phyloP scores from a whole-genome alignment of 345 rosid species.

The Eucalyptus regnans region DNA sequence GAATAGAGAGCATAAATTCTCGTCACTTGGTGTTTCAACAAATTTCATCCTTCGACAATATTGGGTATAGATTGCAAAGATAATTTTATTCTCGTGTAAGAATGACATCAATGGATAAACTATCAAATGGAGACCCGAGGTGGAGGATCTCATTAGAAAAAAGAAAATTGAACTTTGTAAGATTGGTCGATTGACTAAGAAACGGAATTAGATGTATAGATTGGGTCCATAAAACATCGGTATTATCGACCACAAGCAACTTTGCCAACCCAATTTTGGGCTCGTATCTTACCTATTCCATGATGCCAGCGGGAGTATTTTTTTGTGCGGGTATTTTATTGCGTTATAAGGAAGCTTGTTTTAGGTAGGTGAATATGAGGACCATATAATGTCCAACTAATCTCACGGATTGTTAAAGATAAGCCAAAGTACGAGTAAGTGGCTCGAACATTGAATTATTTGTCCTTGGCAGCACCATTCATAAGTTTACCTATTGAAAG shows the following conservation, averaged over 20 bases:
- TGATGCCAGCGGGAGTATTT: not conserved
- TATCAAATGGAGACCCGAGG: not conserved
- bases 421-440: not conserved
- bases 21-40: not conserved
- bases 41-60: not conserved
- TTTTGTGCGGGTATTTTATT: not conserved
- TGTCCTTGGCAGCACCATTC: accelerated
- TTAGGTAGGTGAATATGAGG: not conserved
- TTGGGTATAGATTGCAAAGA: not conserved
- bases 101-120: not conserved
- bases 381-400: not conserved
- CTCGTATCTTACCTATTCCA: not conserved
- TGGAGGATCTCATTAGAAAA: not conserved
- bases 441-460: not conserved
- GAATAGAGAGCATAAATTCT: too few species aligned
- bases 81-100: not conserved
- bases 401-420: not conserved
- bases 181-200: not conserved
- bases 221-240: not conserved
- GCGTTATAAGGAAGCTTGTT: not conserved
- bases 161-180: not conserved
- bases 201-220: not conserved
- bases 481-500: not conserved
- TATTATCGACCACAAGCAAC: not conserved
- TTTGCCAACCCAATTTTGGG: not conserved